phyloP scores from a whole-genome alignment of 352 stramenopile species.

The Pythium apleroticum region DNA sequence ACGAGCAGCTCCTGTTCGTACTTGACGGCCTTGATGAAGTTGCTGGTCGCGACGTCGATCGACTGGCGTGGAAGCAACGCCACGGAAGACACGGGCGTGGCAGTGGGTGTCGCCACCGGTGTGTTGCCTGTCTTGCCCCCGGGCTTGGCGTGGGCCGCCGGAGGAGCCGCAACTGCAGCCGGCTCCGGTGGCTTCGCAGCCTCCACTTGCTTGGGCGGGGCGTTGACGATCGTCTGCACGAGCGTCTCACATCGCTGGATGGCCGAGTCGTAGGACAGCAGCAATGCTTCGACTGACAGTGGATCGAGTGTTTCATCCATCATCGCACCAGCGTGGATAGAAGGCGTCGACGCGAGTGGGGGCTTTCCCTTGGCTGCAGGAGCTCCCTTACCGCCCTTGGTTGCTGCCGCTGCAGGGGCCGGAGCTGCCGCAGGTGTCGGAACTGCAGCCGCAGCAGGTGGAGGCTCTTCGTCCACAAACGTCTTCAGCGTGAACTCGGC shows the following conservation, averaged over 20 bases:
- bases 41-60: constrained; percentile 40
- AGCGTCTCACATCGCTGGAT: constrained; percentile 45
- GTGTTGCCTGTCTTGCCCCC: constrained; percentile 17
- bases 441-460: not conserved
- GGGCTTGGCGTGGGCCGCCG: constrained; percentile 5
- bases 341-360: constrained; percentile 4
- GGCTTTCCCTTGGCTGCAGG: constrained; percentile 28
- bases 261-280: constrained; percentile 45
- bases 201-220: constrained; percentile 17
- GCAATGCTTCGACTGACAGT: constrained; percentile 36
- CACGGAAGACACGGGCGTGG: constrained; percentile 18
- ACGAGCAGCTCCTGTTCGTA: constrained; percentile 64
- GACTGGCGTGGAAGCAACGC: constrained; percentile 5
- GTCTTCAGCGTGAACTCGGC: constrained; percentile 18
- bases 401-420: constrained; percentile 28
- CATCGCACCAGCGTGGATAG: constrained; percentile 13
- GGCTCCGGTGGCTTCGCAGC: constrained; percentile 10
- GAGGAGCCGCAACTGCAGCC: not conserved
- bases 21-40: constrained; percentile 53
- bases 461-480: constrained; percentile 9
- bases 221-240: constrained; percentile 34
- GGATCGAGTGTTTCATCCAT: constrained; percentile 22
- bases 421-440: constrained; percentile 15
- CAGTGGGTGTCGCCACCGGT: constrained; percentile 19
- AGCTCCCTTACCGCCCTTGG: constrained; percentile 34